Evolutionary conservation across 352 stramenopile genomes (phyloP).

Genomic region (Phytopythium boreale): DNA sequence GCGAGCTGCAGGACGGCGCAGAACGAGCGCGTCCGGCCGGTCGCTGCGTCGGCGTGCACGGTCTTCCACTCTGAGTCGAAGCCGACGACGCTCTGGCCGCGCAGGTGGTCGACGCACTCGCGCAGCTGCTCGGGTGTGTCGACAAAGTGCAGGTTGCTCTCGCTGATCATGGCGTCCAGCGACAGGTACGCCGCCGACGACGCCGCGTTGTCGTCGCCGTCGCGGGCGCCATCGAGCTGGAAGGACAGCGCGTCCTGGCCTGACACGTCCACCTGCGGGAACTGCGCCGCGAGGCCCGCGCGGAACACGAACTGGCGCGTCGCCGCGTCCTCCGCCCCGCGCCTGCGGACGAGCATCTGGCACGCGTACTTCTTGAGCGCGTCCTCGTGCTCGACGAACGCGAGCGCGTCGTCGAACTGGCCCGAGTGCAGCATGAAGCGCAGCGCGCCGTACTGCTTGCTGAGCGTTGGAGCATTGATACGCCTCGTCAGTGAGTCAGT

Average conservation of each 20-base stretch:
- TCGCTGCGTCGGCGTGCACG: conserved; percentile 22
- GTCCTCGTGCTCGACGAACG: conserved; percentile 25
- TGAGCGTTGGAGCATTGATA: conserved; percentile 3
- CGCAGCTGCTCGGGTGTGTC: conserved; percentile 35
- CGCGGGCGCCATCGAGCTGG: conserved; percentile 10
- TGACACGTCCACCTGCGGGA: conserved; percentile 44
- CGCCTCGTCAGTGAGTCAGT: no score
- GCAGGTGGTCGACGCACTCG: conserved; percentile 37
- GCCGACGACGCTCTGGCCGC: conserved; percentile 41
- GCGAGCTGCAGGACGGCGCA: conserved; percentile 70
- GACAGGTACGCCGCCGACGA: conserved; percentile 40
- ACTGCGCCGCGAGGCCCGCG: conserved; percentile 30
- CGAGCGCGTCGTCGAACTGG: conserved; percentile 53
- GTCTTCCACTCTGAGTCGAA: conserved; percentile 84
- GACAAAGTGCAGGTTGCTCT: conserved; percentile 55
- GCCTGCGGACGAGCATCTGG: conserved; percentile 46
- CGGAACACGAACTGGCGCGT: conserved; percentile 59
- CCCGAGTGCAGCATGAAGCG: conserved; percentile 62
- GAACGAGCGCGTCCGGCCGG: conserved; percentile 16
- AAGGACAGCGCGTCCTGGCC: conserved; percentile 14
- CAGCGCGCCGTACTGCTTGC: conserved; percentile 41
- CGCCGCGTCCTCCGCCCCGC: conserved; percentile 29
- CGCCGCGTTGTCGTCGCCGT: conserved; percentile 31
- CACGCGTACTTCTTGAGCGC: conserved; percentile 49
- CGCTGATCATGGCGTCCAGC: conserved; percentile 35